phyloP scores from a whole-genome alignment of 2,329 filamentous ascomycete genomes.

The Cladophialophora immunda region DNA sequence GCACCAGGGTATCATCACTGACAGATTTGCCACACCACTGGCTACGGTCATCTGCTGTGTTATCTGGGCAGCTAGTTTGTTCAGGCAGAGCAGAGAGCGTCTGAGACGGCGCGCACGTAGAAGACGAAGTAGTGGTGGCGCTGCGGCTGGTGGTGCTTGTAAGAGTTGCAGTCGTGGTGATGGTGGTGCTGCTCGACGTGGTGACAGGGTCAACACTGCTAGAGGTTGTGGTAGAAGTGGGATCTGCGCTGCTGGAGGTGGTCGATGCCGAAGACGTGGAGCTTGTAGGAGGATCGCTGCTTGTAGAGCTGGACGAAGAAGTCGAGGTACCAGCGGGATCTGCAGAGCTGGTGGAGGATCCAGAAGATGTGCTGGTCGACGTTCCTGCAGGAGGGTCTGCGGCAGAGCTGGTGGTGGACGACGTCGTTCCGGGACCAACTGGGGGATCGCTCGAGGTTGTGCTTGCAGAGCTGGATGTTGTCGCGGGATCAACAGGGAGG shows the following conservation, averaged over 20 bases:
- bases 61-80: constrained; percentile 25
- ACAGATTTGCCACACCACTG: constrained; percentile 36
- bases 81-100: constrained; percentile 23
- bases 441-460: not conserved
- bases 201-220: not conserved
- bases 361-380: not conserved
- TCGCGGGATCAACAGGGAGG: not conserved
- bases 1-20: constrained; percentile 28
- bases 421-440: not conserved
- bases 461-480: not conserved
- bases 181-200: constrained; percentile 1
- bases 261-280: not conserved
- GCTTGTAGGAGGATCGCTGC: not conserved
- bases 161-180: constrained; percentile 10
- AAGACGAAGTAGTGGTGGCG: constrained; percentile 17
- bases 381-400: not conserved
- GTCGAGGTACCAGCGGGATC: constrained; percentile 9
- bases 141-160: not conserved
- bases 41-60: constrained; percentile 31
- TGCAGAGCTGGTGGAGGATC: not conserved
- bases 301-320: constrained; percentile 6
- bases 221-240: not conserved
- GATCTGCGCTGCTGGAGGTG: not conserved
- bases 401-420: not conserved
- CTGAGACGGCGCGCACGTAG: constrained; percentile 20